Evolutionary conservation across 2,329 filamentous ascomycete genomes (phyloP), one percentile per base, ranked within the genome.

Genomic region (Exophiala oligosperma): DNA sequence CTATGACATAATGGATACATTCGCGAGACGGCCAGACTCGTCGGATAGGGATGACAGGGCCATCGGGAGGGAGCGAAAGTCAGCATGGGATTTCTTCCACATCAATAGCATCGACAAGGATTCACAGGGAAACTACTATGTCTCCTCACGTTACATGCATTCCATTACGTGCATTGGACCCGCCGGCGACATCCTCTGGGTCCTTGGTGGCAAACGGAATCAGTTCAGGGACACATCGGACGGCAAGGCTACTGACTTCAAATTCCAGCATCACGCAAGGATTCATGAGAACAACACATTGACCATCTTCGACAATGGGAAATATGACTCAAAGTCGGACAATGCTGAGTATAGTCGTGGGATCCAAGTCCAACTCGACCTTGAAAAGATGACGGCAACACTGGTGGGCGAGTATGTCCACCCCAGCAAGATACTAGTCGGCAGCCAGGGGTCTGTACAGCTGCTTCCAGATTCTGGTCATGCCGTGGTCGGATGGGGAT

Each of bases 81-180:
- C 37, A 28, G 57, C 79, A 1, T 83, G 76, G 73, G 81, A 84
- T 64, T 83, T 78, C 67, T 82, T 83, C 69, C 81, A 83, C 67
- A 77, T 84, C 67, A 83, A 81, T 68, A 79, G 77, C 46, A 72
- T 81, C 56, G 77, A 79, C 66, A 81, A 81, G 68, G 78, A 81
- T 60, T 59, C 66, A 2, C 69, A 73, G 1, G 79, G 75, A 9
- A 75, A 78, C 54, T 78, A 74, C 41, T 67, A 77, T 4, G 66
- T 81, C 44, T 80, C 76, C 0, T 70, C 73, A 0, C 74, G 78
- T 23, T 73, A 75, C 54, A 69, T 73, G 29, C 70, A 72, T 26
- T 71, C 72, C 43, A 66, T 84, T 40, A 72, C 73, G n/a, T 76
- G 77, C 57, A 71, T 78, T 43, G 71, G 77, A 49, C 75, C 77